Evolutionary conservation across 495 filamentous ascomycete species (phyloP), one percentile per base, ranked within the genome.

Genomic region (Podospora anserina): DNA sequence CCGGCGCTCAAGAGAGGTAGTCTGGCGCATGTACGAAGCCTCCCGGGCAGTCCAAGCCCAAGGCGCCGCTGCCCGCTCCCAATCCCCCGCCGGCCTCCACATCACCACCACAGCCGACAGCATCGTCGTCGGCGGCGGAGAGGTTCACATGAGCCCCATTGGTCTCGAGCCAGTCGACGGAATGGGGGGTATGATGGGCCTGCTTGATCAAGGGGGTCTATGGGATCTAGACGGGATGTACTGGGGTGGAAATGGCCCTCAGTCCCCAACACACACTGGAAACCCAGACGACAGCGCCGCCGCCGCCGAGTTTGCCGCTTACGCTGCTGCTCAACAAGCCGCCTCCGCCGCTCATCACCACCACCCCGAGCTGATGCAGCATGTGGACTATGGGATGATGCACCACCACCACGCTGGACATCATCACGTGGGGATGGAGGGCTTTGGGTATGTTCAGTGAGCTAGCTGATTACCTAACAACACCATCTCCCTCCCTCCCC

Each of bases 21-120:
- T 93, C 53, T 83, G 84, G 69, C 83, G 87, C 67, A 89, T 93
- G 75, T 89, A 88, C 72, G 88, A 91, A 71, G 89, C 90, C 57
- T 76, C 76, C 73, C 80, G 72, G 61, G 79, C 34, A 73, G 78
- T 78, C 20, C 75, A 77, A 62, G 74, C 76, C 72, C 62, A 79
- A 79, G 66, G 60, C 68, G 70, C 57, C 69, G 76, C 63, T 72
- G 63, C 64, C 2, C 28, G 54, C 20, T 66, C 39, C 70, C 78
- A 70, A 71, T 72, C 72, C 68, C 75, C 58, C 60, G 6, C 55
- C 2, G 19, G 55, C 3, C 70, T 80, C 61, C 80, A 81, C 68
- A 76, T 82, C 55, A 69, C 74, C 61, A 81, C 76, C 54, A 77
- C 72, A 49, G 77, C 77, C 32, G 74, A 72, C 55, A 26, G 55